Conservation (phyloP, 108 stramenopile species). For the Thalassiosira profunda region DNA sequence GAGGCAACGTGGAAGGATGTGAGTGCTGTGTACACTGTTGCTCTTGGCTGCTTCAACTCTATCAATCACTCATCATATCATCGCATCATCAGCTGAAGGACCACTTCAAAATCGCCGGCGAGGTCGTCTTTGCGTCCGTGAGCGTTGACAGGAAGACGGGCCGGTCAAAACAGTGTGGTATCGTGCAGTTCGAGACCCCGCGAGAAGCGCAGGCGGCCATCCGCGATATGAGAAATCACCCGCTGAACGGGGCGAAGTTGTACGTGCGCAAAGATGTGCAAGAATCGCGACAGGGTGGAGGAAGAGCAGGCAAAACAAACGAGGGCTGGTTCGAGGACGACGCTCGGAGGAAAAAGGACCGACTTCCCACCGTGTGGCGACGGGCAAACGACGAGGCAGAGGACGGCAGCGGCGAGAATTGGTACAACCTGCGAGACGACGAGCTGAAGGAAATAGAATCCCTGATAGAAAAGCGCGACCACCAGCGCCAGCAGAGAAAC, state of each 20-base stretch:
- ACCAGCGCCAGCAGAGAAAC: conserved; percentile 59
- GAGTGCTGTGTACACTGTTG: conserved; percentile 8
- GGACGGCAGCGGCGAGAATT: conserved; percentile 35
- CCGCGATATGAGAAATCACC: conserved; percentile 77
- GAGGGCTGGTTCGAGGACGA: neutral
- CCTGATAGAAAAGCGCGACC: conserved; percentile 71
- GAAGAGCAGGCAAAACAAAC: conserved; percentile 7
- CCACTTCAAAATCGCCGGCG: conserved; percentile 75
- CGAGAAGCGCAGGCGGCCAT: conserved; percentile 76
- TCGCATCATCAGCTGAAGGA: conserved; percentile 59
- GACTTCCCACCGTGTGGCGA: conserved; percentile 68
- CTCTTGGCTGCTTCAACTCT: neutral
- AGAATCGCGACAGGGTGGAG: conserved; percentile 41
- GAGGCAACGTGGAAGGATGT: conserved; percentile 81
- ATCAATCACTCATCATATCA: too few relatives aligned
- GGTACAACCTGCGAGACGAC: conserved; percentile 47
- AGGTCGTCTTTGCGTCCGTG: conserved; percentile 86
- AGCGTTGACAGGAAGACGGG: conserved; percentile 68
- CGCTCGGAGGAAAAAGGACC: neutral
- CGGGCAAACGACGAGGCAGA: conserved; percentile 69
- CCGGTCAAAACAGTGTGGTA: conserved; percentile 74
- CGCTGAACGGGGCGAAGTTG: conserved; percentile 64
- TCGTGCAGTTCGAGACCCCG: conserved; percentile 84
- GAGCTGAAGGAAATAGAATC: conserved; percentile 40
- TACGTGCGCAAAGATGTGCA: conserved; percentile 86